A percentile compares a stretch with the other conserved stretches of the same genome.
Conservation (phyloP, 2,329 filamentous ascomycete species). For the Xylariaceae sp. region DNA sequence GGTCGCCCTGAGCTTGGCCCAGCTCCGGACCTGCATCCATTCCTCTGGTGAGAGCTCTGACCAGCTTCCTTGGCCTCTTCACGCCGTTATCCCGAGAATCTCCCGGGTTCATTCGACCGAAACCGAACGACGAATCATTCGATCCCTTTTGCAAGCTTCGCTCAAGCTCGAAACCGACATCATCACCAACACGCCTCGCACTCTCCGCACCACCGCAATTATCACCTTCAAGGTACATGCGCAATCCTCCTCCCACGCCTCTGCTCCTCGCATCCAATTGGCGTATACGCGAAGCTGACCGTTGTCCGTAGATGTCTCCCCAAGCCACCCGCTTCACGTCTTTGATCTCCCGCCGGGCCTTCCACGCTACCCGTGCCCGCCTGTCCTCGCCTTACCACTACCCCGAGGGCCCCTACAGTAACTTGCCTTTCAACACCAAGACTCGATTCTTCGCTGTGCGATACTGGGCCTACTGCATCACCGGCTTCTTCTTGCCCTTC, state of each 20-base stretch:
- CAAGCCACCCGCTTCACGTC: slow-evolving; percentile 58
- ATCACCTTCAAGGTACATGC: slow-evolving; percentile 14
- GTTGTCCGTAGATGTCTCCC: slow-evolving; percentile 70
- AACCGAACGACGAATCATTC: neutral
- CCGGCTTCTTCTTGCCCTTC: slow-evolving; percentile 59
- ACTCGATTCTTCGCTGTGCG: slow-evolving; percentile 77
- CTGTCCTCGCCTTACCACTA: slow-evolving; percentile 95
- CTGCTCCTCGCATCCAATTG: neutral
- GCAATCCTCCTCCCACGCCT: neutral
- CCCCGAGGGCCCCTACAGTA: slow-evolving; percentile 89
- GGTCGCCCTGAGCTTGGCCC: no score
- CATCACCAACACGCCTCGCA: neutral
- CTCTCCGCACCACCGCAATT: slow-evolving; percentile 8
- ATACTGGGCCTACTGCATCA: slow-evolving; percentile 70
- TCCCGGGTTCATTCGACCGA: neutral
- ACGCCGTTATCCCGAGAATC: no score
- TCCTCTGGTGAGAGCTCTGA: no score
- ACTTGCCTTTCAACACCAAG: slow-evolving; percentile 95
- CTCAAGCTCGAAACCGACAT: slow-evolving; percentile 2
- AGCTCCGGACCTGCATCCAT: no score
- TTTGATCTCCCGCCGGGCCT: slow-evolving; percentile 81
- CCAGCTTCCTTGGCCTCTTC: no score
- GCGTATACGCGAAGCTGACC: slow-evolving; percentile 34
- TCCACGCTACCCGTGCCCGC: slow-evolving; percentile 85
- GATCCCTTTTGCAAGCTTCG: slow-evolving; percentile 1